Percentiles rank a stretch among this genome's conserved stretches.
These are phyloP conservation scores for Aphanomyces euteiches DNA, from an alignment of 352 stramenopile species.

Conservation along the genomic window DNA sequence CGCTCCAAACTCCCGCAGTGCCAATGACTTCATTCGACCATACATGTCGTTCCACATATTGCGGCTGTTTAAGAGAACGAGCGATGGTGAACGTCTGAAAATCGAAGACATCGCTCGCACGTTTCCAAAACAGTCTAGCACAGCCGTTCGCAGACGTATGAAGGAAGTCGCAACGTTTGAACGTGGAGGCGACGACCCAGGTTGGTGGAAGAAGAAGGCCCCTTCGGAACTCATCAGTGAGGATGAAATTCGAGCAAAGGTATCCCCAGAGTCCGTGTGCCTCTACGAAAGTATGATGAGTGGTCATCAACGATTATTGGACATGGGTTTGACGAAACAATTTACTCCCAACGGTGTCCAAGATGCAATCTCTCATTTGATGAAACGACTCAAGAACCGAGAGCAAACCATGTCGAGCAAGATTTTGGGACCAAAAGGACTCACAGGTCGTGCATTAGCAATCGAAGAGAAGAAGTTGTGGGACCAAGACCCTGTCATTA, in stretches of 20 bases:
- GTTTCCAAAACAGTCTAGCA: slow-evolving; percentile 77
- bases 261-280: slow-evolving; percentile 75
- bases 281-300: slow-evolving; percentile 87
- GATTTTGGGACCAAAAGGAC: too few species aligned
- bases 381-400: too few species aligned
- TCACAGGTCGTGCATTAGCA: too few species aligned
- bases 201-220: slow-evolving; percentile 82
- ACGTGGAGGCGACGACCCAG: slow-evolving; percentile 71
- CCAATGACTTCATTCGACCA: slow-evolving; percentile 80
- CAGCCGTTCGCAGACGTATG: slow-evolving; percentile 81
- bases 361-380: too few species aligned
- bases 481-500: too few species aligned
- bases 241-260: slow-evolving; percentile 69
- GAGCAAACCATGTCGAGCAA: too few species aligned
- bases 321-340: slow-evolving; percentile 75
- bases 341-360: too few species aligned
- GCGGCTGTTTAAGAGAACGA: slow-evolving; percentile 78
- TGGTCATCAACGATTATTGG: slow-evolving; percentile 66
- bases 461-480: too few species aligned
- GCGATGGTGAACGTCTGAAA: slow-evolving; percentile 69
- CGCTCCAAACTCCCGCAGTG: slow-evolving; percentile 67
- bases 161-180: slow-evolving; percentile 84
- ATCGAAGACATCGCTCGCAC: slow-evolving; percentile 78
- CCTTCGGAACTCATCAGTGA: slow-evolving; percentile 58
- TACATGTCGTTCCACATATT: slow-evolving; percentile 87